These are phyloP conservation scores for Piper longum DNA, from an alignment of 164 flowering plant genomes.

Conservation along the genomic window DNA sequence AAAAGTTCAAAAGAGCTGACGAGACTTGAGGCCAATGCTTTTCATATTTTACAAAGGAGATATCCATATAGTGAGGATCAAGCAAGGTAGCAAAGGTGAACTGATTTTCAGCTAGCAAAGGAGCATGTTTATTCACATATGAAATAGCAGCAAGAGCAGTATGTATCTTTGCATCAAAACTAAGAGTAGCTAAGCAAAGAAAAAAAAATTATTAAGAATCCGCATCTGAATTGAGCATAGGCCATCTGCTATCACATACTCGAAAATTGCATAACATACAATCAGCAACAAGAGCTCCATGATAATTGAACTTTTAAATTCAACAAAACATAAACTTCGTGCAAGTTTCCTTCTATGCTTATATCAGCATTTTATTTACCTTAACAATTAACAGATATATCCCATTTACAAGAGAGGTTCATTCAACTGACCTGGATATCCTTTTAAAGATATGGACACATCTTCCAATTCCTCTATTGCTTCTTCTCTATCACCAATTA, in stretches of 20 bases:
- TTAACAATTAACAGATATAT: too few species aligned
- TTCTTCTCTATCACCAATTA: constrained; percentile 54
- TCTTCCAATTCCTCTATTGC: constrained; percentile 69
- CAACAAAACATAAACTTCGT: background rate
- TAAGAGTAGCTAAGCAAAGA: background rate
- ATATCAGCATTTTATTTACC: too few species aligned
- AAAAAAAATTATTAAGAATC: too few species aligned
- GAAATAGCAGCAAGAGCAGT: constrained; percentile 68
- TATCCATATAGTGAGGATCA: constrained; percentile 56
- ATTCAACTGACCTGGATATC: constrained; percentile 39
- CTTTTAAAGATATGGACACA: constrained; percentile 55
- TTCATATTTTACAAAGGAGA: constrained; percentile 43
- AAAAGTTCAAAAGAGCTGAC: constrained; percentile 46
- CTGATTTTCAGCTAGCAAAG: constrained; percentile 57
- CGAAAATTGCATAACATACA: too few species aligned
- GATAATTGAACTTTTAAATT: too few species aligned
- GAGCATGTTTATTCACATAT: constrained; percentile 48
- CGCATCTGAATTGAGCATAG: background rate
- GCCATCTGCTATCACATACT: background rate
- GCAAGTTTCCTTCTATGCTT: background rate
- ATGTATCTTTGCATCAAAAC: constrained; percentile 39
- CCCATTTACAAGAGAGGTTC: background rate
- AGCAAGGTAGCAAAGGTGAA: constrained; percentile 58
- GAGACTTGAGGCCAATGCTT: constrained; percentile 78
- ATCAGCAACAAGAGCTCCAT: too few species aligned